phyloP scores from a whole-genome alignment of 2,329 filamentous ascomycete species.

The Tolypocladium capitatum region DNA sequence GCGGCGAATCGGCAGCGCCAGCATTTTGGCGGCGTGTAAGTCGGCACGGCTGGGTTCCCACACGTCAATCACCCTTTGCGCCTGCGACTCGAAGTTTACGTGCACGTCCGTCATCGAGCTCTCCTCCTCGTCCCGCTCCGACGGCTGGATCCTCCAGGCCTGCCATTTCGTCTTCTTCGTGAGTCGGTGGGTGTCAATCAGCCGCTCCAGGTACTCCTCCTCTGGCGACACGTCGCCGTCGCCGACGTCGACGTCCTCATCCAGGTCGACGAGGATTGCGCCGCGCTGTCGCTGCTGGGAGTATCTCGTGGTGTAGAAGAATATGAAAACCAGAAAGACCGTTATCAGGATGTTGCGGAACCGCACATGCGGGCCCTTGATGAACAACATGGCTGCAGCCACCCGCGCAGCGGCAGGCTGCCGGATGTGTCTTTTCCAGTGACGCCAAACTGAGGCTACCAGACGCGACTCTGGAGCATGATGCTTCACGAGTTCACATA shows the following conservation, averaged over 20 bases:
- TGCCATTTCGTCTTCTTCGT: conserved; percentile 20
- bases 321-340: conserved; percentile 12
- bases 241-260: conserved; percentile 3
- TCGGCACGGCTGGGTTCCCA: conserved; percentile 10
- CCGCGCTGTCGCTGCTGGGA: conserved; percentile 3
- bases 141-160: conserved; percentile 18
- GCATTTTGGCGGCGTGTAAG: conserved; percentile 14
- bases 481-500: neutral
- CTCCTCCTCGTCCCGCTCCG: conserved; percentile 13
- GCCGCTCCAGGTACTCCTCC: conserved; percentile 18
- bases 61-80: conserved; percentile 14
- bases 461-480: neutral
- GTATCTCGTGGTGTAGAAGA: conserved; percentile 9
- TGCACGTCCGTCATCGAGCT: conserved; percentile 16
- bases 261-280: conserved; percentile 2
- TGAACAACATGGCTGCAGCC: conserved; percentile 12
- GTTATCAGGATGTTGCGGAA: conserved; percentile 10
- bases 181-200: conserved; percentile 14
- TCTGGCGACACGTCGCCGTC: conserved; percentile 12
- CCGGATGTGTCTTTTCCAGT: neutral
- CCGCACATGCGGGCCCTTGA: conserved; percentile 12
- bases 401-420: conserved; percentile 2
- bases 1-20: conserved; percentile 20
- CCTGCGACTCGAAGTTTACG: conserved; percentile 17
- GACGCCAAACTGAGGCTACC: neutral